Conservation (phyloP, 2,329 filamentous ascomycete genomes). For the Microdochium trichocladiopsis region DNA sequence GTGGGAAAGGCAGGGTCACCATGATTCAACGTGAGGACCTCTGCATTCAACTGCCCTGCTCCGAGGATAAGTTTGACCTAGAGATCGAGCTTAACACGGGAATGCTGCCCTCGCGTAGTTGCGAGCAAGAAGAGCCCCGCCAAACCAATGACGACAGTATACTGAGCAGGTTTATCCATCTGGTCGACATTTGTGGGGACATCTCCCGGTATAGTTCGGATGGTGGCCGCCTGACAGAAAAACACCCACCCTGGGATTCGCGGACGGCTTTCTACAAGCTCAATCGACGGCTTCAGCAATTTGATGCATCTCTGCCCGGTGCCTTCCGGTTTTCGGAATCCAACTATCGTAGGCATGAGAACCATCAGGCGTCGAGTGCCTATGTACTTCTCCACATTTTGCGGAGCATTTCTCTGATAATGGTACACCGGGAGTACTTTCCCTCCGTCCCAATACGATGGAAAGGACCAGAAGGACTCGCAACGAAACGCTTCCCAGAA, state of each 20-base stretch:
- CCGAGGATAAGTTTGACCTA: constrained; percentile 57
- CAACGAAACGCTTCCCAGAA: constrained; percentile 44
- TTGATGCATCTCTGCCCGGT: too few relatives aligned
- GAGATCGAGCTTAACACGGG: constrained; percentile 49
- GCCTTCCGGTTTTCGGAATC: too few relatives aligned
- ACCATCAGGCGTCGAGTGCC: too few relatives aligned
- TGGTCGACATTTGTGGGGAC: constrained; percentile 55
- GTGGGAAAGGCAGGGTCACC: too few relatives aligned
- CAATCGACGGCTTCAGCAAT: constrained; percentile 39
- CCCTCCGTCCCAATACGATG: constrained; percentile 56
- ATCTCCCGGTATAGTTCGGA: constrained; percentile 48
- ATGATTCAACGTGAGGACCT: too few relatives aligned
- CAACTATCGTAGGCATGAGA: too few relatives aligned
- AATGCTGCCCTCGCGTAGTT: constrained; percentile 27
- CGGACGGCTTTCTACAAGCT: constrained; percentile 48
- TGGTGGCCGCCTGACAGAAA: constrained; percentile 42
- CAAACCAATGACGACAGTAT: constrained; percentile 34
- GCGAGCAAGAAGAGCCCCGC: constrained; percentile 11
- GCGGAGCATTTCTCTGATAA: constrained; percentile 57
- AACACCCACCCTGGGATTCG: constrained; percentile 51
- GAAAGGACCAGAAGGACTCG: constrained; percentile 40
- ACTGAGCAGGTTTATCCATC: constrained; percentile 44
- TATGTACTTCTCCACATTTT: constrained; percentile 64
- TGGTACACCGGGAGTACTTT: constrained; percentile 62
- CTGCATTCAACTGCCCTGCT: too few relatives aligned